These are phyloP conservation scores for Fusarium sp. DNA, from an alignment of 2,329 filamentous ascomycete species.

Conservation along the genomic window DNA sequence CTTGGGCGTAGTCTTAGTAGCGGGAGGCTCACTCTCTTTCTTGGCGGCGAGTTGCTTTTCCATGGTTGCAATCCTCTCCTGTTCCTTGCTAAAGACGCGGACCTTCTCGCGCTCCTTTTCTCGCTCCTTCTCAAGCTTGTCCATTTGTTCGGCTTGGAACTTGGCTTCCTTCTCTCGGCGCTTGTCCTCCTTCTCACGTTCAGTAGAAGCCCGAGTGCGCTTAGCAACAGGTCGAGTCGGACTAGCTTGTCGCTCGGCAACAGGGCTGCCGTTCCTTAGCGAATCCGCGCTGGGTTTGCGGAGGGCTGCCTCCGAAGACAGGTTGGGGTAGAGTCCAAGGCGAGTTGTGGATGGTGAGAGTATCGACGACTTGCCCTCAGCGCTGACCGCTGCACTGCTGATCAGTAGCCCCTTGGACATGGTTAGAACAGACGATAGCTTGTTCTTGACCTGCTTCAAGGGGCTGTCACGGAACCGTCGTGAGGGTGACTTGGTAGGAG, in stretches of 20 bases:
- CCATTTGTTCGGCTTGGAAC: constrained; percentile 69
- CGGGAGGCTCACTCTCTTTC: constrained; percentile 62
- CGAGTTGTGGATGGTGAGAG: constrained; percentile 66
- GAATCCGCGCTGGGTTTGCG: constrained; percentile 41
- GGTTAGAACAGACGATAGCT: constrained; percentile 90
- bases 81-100: constrained; percentile 67
- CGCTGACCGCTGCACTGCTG: constrained; percentile 75
- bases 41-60: constrained; percentile 66
- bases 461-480: constrained; percentile 77
- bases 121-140: constrained; percentile 74
- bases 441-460: constrained; percentile 91
- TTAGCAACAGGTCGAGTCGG: constrained; percentile 58
- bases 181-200: constrained; percentile 74
- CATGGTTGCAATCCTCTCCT: constrained; percentile 65
- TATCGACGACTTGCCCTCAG: constrained; percentile 70
- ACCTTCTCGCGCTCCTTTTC: constrained; percentile 79
- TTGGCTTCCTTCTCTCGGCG: constrained; percentile 75
- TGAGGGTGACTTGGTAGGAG: constrained; percentile 68
- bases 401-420: constrained; percentile 88
- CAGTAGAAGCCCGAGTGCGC: constrained; percentile 69
- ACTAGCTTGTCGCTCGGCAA: constrained; percentile 49
- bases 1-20: constrained; percentile 58
- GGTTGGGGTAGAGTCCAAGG: constrained; percentile 57
- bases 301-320: constrained; percentile 63
- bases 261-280: constrained; percentile 30